Evolutionary conservation across 2,329 filamentous ascomycete genomes (phyloP), one percentile per base, ranked within the genome.

Genomic region (Tolypocladium capitatum): DNA sequence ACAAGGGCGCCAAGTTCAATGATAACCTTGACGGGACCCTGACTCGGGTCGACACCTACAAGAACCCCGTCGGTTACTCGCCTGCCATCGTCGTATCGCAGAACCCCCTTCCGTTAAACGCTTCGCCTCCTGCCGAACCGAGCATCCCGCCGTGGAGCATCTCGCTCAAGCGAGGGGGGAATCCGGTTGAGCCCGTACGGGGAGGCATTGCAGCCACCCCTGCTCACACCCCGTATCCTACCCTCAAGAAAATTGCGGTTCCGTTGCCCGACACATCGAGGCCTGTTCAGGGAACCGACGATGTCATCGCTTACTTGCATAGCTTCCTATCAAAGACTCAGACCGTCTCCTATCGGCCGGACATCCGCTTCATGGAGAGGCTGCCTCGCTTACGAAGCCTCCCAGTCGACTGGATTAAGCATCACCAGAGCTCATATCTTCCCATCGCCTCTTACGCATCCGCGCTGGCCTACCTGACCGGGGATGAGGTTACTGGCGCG

Each of bases 21-120:
- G 68, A 70, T 46, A 70, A 70, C 28, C 54, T 55, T 3, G 68
- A 70, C 10, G 68, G 68, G 3, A 70, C 67, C 0, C 45, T 70
- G 10, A 58, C 63, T 16, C 50, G 59, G 10, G 36, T 66, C 3
- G 55, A 55, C 10, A 48, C 4, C 10, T 63, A 64, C 46, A 51
- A 48, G 21, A 62, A 55, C 34, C 27, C 35, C 16, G 43, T 31
- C n/a, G 52, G 53, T 14, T 34, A 48, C 7, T 56, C 57, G 1
- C 60, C 63, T 9, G 60, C 50, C 7, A 56, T 65, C 4, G 47
- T 65, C 10, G 44, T 63, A 2, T 63, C 62, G 2, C 54, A 48
- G n/a, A 51, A 54, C 2, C 55, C 55, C 18, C 49, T 59, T 4
- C 49, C 59, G 1, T 32, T 52, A 16, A 42, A 42, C 21, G 52